These are phyloP conservation scores for Phytopythium ostracodes DNA, from an alignment of 352 stramenopile species.

Conservation along the genomic window DNA sequence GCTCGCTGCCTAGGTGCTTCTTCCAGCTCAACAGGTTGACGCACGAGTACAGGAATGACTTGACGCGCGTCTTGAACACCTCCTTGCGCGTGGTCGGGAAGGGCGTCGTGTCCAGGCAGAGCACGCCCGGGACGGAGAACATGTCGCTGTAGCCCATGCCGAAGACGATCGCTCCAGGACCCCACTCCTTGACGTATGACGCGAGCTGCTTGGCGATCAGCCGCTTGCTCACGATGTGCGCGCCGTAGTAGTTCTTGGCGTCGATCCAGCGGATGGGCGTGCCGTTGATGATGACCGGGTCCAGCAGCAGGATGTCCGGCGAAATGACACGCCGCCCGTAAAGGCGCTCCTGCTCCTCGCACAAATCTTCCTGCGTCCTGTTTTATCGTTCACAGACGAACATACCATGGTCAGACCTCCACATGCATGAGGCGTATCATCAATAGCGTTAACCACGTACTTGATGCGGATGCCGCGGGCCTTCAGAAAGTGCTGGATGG, in stretches of 20 bases:
- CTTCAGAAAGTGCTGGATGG: slow-evolving; percentile 71
- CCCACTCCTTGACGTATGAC: slow-evolving; percentile 87
- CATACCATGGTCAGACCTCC: neutral
- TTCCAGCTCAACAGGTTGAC: slow-evolving; percentile 72
- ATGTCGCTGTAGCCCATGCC: slow-evolving; percentile 88
- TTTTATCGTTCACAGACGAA: neutral
- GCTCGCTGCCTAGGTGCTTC: slow-evolving; percentile 69
- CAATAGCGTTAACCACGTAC: slow-evolving; percentile 22
- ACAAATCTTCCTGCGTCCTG: slow-evolving; percentile 71
- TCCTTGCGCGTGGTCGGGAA: slow-evolving; percentile 76
- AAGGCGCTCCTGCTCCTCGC: slow-evolving; percentile 49
- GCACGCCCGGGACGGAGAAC: slow-evolving; percentile 75
- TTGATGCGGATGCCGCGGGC: slow-evolving; percentile 73
- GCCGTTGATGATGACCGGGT: slow-evolving; percentile 81
- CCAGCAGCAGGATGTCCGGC: slow-evolving; percentile 74
- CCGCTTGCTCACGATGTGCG: slow-evolving; percentile 86
- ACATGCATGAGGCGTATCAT: neutral
- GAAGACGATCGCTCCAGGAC: slow-evolving; percentile 78
- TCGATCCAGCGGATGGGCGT: slow-evolving; percentile 85
- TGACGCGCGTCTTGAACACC: slow-evolving; percentile 65
- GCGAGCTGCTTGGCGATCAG: slow-evolving; percentile 76
- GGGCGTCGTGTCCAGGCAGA: slow-evolving; percentile 80
- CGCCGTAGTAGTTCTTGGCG: slow-evolving; percentile 87
- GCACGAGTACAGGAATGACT: slow-evolving; percentile 70
- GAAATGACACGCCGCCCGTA: slow-evolving; percentile 77